These are phyloP conservation scores for Venturia asperata DNA, from an alignment of 2,329 filamentous ascomycete genomes.

Conservation along the genomic window DNA sequence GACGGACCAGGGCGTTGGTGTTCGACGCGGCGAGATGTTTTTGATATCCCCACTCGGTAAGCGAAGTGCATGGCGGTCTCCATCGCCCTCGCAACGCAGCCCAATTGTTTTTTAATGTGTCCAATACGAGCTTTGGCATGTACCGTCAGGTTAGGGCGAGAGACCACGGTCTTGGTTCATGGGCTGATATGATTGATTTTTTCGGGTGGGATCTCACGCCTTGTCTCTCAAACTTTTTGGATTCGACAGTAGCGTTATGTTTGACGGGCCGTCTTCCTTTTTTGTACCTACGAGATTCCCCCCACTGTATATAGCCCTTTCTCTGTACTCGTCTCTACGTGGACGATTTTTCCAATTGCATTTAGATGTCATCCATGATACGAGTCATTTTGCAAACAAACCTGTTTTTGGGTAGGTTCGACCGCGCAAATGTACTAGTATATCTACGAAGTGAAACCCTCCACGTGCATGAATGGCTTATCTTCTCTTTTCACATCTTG, in stretches of 20 bases:
- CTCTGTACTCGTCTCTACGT: not conserved
- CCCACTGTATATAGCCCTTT: not conserved
- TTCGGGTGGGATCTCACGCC: not conserved
- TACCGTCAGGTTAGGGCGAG: conserved; percentile 3
- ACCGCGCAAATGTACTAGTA: too few relatives aligned
- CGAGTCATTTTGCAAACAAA: too few relatives aligned
- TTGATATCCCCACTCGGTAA: conserved; percentile 1
- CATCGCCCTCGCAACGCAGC: not conserved
- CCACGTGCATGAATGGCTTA: too few relatives aligned
- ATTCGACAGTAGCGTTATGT: not conserved
- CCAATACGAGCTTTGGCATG: not conserved
- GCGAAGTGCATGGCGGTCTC: not conserved
- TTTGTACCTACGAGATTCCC: not conserved
- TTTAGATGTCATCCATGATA: not conserved
- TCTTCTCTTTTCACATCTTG: too few relatives aligned
- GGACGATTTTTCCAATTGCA: not conserved
- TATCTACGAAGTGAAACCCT: too few relatives aligned
- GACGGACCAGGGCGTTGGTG: too few relatives aligned
- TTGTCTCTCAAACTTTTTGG: not conserved
- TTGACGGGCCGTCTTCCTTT: not conserved
- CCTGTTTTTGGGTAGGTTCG: too few relatives aligned
- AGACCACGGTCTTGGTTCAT: conserved; percentile 2
- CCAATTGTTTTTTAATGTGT: not conserved
- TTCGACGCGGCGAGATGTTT: too few relatives aligned
- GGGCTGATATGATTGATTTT: not conserved